phyloP scores from a whole-genome alignment of 768 basidiomycete species.

The Pulveroboletus frians region DNA sequence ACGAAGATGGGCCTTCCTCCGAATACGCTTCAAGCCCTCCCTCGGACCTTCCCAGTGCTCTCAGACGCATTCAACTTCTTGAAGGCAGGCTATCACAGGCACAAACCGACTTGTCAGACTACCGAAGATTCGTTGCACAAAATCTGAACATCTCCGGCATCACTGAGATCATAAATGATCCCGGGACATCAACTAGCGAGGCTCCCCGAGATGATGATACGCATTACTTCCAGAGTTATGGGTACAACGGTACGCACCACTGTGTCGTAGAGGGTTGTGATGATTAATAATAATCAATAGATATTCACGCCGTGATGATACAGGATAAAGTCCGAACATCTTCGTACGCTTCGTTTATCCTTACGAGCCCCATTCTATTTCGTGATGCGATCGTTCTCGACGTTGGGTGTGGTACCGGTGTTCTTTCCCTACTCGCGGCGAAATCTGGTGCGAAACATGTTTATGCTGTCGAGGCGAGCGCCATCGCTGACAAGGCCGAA shows the following conservation, averaged over 20 bases:
- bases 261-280: background rate
- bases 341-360: slow-evolving; percentile 87
- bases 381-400: slow-evolving; percentile 85
- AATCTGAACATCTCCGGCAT: slow-evolving; percentile 45
- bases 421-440: slow-evolving; percentile 87
- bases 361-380: slow-evolving; percentile 77
- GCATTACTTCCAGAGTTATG: slow-evolving; percentile 91
- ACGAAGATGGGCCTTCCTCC: background rate
- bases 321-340: slow-evolving; percentile 92
- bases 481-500: slow-evolving; percentile 70
- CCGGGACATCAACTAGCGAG: slow-evolving; percentile 19
- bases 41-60: slow-evolving; percentile 30
- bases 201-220: slow-evolving; percentile 74
- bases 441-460: slow-evolving; percentile 85
- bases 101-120: slow-evolving; percentile 58
- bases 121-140: slow-evolving; percentile 50
- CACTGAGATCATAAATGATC: slow-evolving; percentile 40
- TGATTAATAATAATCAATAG: slow-evolving; percentile 32
- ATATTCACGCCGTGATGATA: slow-evolving; percentile 96
- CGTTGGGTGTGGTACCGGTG: slow-evolving; percentile 94
- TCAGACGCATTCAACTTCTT: slow-evolving; percentile 49
- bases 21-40: slow-evolving; percentile 14
- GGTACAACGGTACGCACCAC: slow-evolving; percentile 61
- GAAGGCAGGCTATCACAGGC: slow-evolving; percentile 58
- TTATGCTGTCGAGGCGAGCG: slow-evolving; percentile 87